A percentile compares a stretch with the other conserved stretches of the same genome.
Conservation (phyloP, 805 yeast genomes). For the Trichomonascus vanleenenianus region DNA sequence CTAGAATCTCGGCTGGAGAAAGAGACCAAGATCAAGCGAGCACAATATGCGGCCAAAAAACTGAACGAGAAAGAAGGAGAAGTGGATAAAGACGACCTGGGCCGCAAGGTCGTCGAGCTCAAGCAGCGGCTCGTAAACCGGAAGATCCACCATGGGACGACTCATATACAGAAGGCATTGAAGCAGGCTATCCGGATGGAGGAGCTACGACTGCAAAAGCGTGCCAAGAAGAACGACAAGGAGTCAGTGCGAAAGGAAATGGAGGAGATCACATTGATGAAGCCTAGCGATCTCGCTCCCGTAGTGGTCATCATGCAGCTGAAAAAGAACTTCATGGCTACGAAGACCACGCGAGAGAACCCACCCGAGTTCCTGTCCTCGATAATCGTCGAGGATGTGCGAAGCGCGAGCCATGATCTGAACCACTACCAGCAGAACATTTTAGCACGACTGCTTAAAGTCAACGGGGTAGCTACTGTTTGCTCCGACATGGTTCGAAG, state of each 20-base stretch:
- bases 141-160: slow-evolving; percentile 24
- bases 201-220: slow-evolving; percentile 26
- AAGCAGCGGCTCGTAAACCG: slow-evolving; percentile 25
- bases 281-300: slow-evolving; percentile 15
- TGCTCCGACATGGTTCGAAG: slow-evolving; percentile 8
- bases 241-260: slow-evolving; percentile 11
- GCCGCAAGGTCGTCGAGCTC: slow-evolving; percentile 15
- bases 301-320: slow-evolving; percentile 10
- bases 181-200: slow-evolving; percentile 28
- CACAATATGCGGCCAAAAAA: slow-evolving; percentile 25
- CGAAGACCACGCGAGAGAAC: slow-evolving; percentile 8
- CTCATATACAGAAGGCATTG: slow-evolving; percentile 22
- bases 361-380: slow-evolving; percentile 6
- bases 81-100: slow-evolving; percentile 14
- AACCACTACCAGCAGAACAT: slow-evolving; percentile 13
- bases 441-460: slow-evolving; percentile 19
- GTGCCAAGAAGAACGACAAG: slow-evolving; percentile 17
- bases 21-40: slow-evolving; percentile 21
- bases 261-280: slow-evolving; percentile 15
- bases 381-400: neutral
- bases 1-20: slow-evolving; percentile 28
- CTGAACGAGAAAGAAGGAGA: slow-evolving; percentile 8
- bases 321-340: slow-evolving; percentile 12
- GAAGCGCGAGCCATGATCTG: neutral
- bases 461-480: slow-evolving; percentile 14